Conservation (phyloP, 768 basidiomycete genomes). For the Rhodotorula graminis region DNA sequence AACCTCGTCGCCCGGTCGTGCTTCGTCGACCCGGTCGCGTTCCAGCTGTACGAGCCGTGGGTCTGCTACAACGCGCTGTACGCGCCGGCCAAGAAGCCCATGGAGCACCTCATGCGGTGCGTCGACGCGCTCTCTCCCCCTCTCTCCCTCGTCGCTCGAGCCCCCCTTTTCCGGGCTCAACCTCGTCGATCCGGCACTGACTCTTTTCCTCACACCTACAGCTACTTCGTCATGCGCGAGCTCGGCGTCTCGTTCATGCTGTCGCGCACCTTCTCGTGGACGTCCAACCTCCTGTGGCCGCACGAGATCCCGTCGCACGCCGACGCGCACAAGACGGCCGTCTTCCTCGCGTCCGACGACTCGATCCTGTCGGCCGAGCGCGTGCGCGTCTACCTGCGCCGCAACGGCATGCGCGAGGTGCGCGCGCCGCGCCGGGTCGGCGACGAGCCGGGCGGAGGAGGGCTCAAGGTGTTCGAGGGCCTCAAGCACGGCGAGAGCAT, state of each 20-base stretch:
- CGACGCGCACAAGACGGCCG: conserved; percentile 62
- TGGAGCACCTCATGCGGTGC: conserved; percentile 65
- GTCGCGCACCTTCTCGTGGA: conserved; percentile 43
- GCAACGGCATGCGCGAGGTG: conserved; percentile 10
- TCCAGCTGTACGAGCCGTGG: conserved; percentile 68
- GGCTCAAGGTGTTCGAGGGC: conserved; percentile 31
- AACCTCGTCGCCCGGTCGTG: conserved; percentile 67
- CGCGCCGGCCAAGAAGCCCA: conserved; percentile 45
- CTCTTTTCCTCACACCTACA: not conserved
- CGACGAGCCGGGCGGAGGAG: conserved; percentile 12
- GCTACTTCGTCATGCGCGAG: conserved; percentile 82
- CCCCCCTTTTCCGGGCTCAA: no score
- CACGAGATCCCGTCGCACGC: conserved; percentile 61
- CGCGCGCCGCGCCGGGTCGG: not conserved
- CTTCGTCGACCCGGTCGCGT: conserved; percentile 71
- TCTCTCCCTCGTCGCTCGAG: not conserved
- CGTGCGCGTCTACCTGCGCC: conserved; percentile 61
- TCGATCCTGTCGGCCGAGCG: conserved; percentile 73
- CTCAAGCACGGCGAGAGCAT: conserved; percentile 36
- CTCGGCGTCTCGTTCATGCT: conserved; percentile 80
- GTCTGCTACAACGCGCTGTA: conserved; percentile 90
- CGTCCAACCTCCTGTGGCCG: conserved; percentile 79
- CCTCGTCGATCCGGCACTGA: not conserved
- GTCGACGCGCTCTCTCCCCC: no score
- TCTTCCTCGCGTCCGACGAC: conserved; percentile 78